Evolutionary conservation across 2,329 filamentous ascomycete genomes (phyloP), one percentile per base, ranked within the genome.

Genomic region (Fusarium dimerum): DNA sequence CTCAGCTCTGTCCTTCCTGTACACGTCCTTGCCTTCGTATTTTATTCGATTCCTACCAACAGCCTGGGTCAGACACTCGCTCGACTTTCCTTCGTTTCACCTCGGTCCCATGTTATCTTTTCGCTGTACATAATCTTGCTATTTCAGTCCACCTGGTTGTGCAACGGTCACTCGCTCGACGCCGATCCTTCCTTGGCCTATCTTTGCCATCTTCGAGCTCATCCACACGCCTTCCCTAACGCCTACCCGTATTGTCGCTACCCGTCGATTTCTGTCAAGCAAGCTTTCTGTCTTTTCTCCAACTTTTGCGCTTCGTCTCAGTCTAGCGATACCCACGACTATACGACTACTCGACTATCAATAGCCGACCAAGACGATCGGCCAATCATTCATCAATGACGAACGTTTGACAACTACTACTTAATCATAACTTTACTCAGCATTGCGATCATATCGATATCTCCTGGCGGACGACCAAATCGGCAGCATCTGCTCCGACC

Each of bases 121-220:
- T 39, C 15, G 20, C 52, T 59, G 57, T 53, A 44, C 61, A 49
- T 49, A 49, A 51, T 59, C 55, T 58, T 49, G 61, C n/a, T 54
- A 59, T 55, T 52, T 47, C 57, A 50, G 52, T 30, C 57, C 45
- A 49, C 52, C 20, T 26, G 7, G 32, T 36, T 36, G 32, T 36
- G 52, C 55, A 59, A 56, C 55, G 40, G 54, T 59, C 54, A 38
- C 49, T 61, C 54, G 47, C 47, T 44, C 49, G 45, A 43, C 47
- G 55, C 52, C 55, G 58, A 60, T 60, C 57, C 43, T 51, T 61
- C 49, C 58, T 60, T 56, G 55, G 58, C 55, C 13, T 51, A 42
- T 53, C 48, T 41, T 56, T 47, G 20, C 40, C 40, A 12, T 55
- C 50, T n/a, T 55, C 50, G 45, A 48, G 45, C 40, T 61, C 32